Conservation (phyloP, 2,329 filamentous ascomycete species). For the Colletotrichum liaoningense region DNA sequence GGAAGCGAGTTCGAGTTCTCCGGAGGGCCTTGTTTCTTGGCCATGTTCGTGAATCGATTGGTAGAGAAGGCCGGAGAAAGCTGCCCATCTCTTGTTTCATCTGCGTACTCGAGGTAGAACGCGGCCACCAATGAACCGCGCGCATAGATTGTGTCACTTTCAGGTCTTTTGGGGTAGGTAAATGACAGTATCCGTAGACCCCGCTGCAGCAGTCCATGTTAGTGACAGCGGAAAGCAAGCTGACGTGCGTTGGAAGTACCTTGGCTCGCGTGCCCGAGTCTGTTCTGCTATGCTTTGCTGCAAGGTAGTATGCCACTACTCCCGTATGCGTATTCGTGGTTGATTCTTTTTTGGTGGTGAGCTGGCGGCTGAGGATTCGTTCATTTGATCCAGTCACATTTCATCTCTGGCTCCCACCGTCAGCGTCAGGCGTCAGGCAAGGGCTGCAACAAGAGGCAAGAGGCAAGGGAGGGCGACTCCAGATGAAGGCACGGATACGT, state of each 20-base stretch:
- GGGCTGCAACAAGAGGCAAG: not conserved
- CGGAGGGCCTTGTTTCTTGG: slow-evolving; percentile 7
- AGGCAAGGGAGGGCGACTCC: slow-evolving; percentile 14
- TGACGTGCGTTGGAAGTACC: slow-evolving; percentile 21
- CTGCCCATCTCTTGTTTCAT: slow-evolving; percentile 33
- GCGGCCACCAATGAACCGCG: slow-evolving; percentile 33
- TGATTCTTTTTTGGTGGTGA: slow-evolving; percentile 17
- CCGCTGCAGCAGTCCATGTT: not conserved
- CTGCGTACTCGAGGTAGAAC: slow-evolving; percentile 8
- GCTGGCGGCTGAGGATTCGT: slow-evolving; percentile 25
- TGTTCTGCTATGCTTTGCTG: slow-evolving; percentile 1
- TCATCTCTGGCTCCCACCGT: not conserved
- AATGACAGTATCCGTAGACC: not conserved
- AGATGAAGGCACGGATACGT: slow-evolving; percentile 12
- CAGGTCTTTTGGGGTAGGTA: not conserved
- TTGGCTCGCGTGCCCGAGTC: not conserved
- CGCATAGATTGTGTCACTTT: slow-evolving; percentile 9
- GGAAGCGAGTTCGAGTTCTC: slow-evolving; percentile 7
- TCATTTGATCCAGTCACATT: slow-evolving; percentile 12
- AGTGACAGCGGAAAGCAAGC: slow-evolving; percentile 1
- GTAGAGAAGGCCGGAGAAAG: slow-evolving; percentile 4
- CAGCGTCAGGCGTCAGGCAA: not conserved
- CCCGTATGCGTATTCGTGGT: not conserved
- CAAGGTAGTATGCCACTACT: too few relatives aligned
- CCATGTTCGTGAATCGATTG: slow-evolving; percentile 20